Conservation (phyloP, 129 eudicot genomes). For the Flaveria sonorensis region DNA sequence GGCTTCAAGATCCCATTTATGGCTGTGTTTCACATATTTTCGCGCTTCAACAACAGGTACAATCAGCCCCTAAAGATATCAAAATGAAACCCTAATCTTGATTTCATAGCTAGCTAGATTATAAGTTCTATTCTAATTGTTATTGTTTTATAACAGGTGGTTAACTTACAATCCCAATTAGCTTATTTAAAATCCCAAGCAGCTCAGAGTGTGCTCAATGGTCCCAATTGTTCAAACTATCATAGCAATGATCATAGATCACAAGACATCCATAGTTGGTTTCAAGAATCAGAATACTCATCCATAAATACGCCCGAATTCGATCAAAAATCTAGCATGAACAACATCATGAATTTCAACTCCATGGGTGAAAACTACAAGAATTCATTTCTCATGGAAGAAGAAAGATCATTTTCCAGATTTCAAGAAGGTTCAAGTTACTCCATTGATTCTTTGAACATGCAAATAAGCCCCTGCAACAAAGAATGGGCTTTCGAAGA, state of each 20-base stretch:
- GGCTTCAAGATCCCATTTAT: conserved; percentile 97
- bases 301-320: conserved; percentile 55
- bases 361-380: conserved; percentile 39
- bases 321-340: conserved; percentile 35
- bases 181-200: conserved; percentile 77
- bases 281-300: conserved; percentile 54
- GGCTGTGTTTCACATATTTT: conserved; percentile 98
- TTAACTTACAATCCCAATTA: conserved; percentile 84
- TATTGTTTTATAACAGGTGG: conserved; percentile 58
- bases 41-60: conserved; percentile 95
- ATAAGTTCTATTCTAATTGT: not conserved
- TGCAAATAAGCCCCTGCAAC: conserved; percentile 41
- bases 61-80: not conserved
- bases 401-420: conserved; percentile 60
- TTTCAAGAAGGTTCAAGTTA: conserved; percentile 56
- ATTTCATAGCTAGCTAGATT: not conserved
- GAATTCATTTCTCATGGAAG: conserved; percentile 39
- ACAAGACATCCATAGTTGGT: conserved; percentile 71
- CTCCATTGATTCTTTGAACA: conserved; percentile 63
- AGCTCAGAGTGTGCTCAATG: conserved; percentile 46
- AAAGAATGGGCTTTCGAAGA: conserved; percentile 64
- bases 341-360: conserved; percentile 43
- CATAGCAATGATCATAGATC: conserved; percentile 46
- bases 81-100: conserved; percentile 31
- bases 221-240: conserved; percentile 42